Evolutionary conservation across 495 filamentous ascomycete species (phyloP), one percentile per base, ranked within the genome.

Genomic region (Penicillium samsonianum): DNA sequence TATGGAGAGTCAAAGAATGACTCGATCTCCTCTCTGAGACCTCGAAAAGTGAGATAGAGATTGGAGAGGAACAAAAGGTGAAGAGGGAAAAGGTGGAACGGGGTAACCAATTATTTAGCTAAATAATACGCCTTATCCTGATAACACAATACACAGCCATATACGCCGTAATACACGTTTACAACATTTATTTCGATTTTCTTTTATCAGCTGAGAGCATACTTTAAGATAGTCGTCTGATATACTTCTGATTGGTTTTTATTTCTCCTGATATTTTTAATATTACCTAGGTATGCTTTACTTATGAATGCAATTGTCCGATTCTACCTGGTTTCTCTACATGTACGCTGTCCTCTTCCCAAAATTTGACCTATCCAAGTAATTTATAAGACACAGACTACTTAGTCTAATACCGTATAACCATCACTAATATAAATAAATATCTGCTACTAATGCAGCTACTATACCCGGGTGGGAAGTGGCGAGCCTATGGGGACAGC

Each of bases 41-140:
- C 35, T 35, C 33, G 48, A 52, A 41, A 20, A 28, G 35, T 38
- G 35, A 31, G 19, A 41, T 19, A 41, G 38, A 58, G 51, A 48
- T 40, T 38, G 49, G 45, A 63, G 57, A 56, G 42, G 44, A 46
- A 46, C 25, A 63, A 45, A 26, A 31, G 51, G 48, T 30, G 40
- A 52, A 41, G 14, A 55, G 51, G 26, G 42, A 47, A 57, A 56
- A 59, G 30, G 31, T 38, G 67, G 64, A 62, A 66, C 64, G 61
- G 65, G 64, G 66, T 64, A 67, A 62, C 63, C 60, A 64, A 65
- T 73, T 62, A 70, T 70, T 70, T 64, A 61, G 56, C 45, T 48
- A 30, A 67, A 68, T 59, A 50, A 44, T 55, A 55, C 53, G 61
- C 51, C 45, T 61, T 59, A 67, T 67, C 62, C 55, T 37, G 53